phyloP scores from a whole-genome alignment of 2,329 filamentous ascomycete genomes.

The Clarireedia sp. region DNA sequence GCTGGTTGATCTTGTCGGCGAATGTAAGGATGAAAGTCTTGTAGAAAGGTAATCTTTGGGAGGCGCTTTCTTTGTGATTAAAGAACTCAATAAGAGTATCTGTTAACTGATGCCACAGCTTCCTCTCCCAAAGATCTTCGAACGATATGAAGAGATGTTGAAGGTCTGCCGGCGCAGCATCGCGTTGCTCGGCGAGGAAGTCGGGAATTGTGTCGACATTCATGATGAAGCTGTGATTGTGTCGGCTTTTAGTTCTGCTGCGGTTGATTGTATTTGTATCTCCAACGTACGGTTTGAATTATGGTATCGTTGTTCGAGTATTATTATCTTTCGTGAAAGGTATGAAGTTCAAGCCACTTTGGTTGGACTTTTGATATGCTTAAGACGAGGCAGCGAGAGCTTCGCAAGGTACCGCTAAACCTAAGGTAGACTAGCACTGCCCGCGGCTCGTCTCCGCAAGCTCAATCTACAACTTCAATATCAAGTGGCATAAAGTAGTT shows the following conservation, averaged over 20 bases:
- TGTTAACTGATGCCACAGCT: slow-evolving; percentile 98
- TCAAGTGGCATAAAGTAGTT: slow-evolving; percentile 11
- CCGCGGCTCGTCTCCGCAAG: slow-evolving; percentile 8
- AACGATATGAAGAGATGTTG: slow-evolving; percentile 85
- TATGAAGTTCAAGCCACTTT: background rate
- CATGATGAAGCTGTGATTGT: slow-evolving; percentile 44
- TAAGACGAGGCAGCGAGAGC: slow-evolving; percentile 10
- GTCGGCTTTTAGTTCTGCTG: background rate
- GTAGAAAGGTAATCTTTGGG: slow-evolving; percentile 83
- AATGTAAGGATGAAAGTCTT: slow-evolving; percentile 94
- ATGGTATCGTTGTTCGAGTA: background rate
- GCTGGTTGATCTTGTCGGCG: slow-evolving; percentile 96
- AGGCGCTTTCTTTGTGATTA: slow-evolving; percentile 68
- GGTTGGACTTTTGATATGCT: slow-evolving; percentile 10
- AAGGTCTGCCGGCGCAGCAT: slow-evolving; percentile 77
- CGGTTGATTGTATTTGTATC: background rate
- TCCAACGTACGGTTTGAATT: background rate
- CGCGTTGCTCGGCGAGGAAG: slow-evolving; percentile 85
- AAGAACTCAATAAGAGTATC: slow-evolving; percentile 85
- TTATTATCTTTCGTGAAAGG: slow-evolving; percentile 2
- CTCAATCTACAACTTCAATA: slow-evolving; percentile 11
- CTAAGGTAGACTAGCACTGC: slow-evolving; percentile 1
- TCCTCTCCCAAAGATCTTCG: slow-evolving; percentile 96
- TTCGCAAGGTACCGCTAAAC: slow-evolving; percentile 8
- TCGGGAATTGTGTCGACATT: slow-evolving; percentile 82